Evolutionary conservation across 495 filamentous ascomycete genomes (phyloP).

Genomic region (Penicillium turbatum): DNA sequence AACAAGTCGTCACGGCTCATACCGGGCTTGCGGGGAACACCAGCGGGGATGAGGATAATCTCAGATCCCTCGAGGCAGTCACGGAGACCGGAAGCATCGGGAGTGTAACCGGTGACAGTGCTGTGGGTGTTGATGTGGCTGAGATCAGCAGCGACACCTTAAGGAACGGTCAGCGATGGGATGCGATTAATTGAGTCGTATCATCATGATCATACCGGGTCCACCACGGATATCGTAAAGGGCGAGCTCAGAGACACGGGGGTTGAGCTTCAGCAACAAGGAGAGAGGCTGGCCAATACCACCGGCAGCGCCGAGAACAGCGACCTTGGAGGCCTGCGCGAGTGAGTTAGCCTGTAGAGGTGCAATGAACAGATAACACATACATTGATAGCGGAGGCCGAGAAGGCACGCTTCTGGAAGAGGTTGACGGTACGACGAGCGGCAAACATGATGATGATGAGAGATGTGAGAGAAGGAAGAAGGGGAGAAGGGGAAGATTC

Average conservation of each 20-base stretch:
- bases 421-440: slow-evolving; percentile 65
- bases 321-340: slow-evolving; percentile 86
- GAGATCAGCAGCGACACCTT: slow-evolving; percentile 96
- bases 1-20: slow-evolving; percentile 99
- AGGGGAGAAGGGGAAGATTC: slow-evolving; percentile 15
- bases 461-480: slow-evolving; percentile 19
- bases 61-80: slow-evolving; percentile 78
- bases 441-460: slow-evolving; percentile 60
- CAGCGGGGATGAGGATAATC: slow-evolving; percentile 94
- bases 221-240: slow-evolving; percentile 95
- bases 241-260: slow-evolving; percentile 82
- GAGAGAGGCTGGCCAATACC: slow-evolving; percentile 98
- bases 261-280: slow-evolving; percentile 97
- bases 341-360: slow-evolving; percentile 3
- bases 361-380: slow-evolving; percentile 20
- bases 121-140: slow-evolving; percentile 99
- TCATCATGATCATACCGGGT: slow-evolving; percentile 60
- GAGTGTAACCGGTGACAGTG: slow-evolving; percentile 82
- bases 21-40: slow-evolving; percentile 98
- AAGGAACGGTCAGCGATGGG: not conserved
- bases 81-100: slow-evolving; percentile 68
- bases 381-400: slow-evolving; percentile 86
- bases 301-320: slow-evolving; percentile 91
- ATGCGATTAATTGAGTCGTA: not conserved
- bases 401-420: slow-evolving; percentile 88